These are phyloP conservation scores for Hypoxylon sp. DNA, from an alignment of 2,329 filamentous ascomycete genomes.

Conservation along the genomic window DNA sequence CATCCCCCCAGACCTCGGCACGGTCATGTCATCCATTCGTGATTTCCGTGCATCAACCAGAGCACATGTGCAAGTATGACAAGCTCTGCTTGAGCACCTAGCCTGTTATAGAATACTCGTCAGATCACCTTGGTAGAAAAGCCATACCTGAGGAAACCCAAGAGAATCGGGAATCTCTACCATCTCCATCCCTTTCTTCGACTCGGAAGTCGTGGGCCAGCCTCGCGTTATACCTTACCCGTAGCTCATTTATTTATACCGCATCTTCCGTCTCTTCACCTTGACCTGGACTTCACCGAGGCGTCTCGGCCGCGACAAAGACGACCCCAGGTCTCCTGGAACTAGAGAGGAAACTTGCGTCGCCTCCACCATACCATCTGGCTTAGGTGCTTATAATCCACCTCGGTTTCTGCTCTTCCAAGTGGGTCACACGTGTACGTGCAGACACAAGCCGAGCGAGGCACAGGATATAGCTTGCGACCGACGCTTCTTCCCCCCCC, in stretches of 20 bases:
- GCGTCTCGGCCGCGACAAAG: background rate
- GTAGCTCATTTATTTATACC: background rate
- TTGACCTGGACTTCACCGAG: no score
- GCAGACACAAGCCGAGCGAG: slow-evolving; percentile 9
- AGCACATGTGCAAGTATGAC: slow-evolving; percentile 17
- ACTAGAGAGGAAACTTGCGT: background rate
- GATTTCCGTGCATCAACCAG: slow-evolving; percentile 21
- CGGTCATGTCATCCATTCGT: background rate
- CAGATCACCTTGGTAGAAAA: no score
- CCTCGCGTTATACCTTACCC: background rate
- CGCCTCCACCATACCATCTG: background rate
- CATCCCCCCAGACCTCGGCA: slow-evolving; percentile 24
- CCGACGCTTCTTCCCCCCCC: background rate
- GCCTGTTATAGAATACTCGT: no score
- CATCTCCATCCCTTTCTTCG: background rate
- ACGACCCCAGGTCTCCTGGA: background rate
- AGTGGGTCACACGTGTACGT: slow-evolving; percentile 19
- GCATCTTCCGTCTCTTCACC: background rate
- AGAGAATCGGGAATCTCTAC: no score
- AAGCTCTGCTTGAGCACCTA: no score
- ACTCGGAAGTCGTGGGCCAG: background rate
- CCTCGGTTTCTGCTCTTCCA: slow-evolving; percentile 25
- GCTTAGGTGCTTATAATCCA: no score
- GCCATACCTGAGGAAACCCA: no score
- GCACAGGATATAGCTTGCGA: slow-evolving; percentile 23